A percentile compares a stretch with the other conserved stretches of the same genome.
These are phyloP conservation scores for Sindora glabra DNA, from an alignment of 306 rosid genomes.

Conservation along the genomic window DNA sequence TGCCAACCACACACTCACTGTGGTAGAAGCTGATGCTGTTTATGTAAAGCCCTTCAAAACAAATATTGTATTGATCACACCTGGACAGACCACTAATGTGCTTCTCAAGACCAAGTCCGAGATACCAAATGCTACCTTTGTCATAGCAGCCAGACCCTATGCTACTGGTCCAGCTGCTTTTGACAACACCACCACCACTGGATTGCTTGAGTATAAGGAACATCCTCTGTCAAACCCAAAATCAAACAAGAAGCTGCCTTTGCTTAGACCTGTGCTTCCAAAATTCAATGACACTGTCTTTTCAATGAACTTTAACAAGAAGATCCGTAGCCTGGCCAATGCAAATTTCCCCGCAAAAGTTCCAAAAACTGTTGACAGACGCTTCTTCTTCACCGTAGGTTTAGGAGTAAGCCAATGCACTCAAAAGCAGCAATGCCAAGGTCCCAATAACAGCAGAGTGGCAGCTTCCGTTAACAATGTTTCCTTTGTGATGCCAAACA, in stretches of 20 bases:
- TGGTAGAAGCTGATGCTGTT: constrained; percentile 37
- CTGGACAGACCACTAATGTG: constrained; percentile 37
- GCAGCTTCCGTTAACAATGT: constrained; percentile 28
- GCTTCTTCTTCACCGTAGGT: constrained; percentile 37
- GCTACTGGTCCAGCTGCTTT: constrained; percentile 30
- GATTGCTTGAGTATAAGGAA: constrained; percentile 26
- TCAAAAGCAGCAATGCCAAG: constrained; percentile 21
- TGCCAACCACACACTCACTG: constrained; percentile 31
- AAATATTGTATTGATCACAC: constrained; percentile 22
- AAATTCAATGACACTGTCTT: constrained; percentile 26
- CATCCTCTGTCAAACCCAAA: not conserved
- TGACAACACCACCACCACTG: constrained; percentile 36
- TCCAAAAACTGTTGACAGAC: constrained; percentile 19
- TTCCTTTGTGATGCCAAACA: constrained; percentile 30
- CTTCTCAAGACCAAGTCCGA: constrained; percentile 23
- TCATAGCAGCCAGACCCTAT: constrained; percentile 33
- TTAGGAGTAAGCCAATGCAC: constrained; percentile 22
- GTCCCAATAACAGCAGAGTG: constrained; percentile 23
- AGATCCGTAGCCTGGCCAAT: constrained; percentile 27
- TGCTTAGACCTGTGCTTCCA: constrained; percentile 22
- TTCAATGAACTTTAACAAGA: constrained; percentile 17
- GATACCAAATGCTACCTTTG: constrained; percentile 23
- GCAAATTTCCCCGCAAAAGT: constrained; percentile 29
- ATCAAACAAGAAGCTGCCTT: constrained; percentile 3
- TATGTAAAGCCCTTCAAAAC: constrained; percentile 32